Percentiles rank a stretch among this genome's conserved stretches.
Evolutionary conservation across 768 basidiomycete genomes (phyloP).

Genomic region (Coprinopsis cinerea): DNA sequence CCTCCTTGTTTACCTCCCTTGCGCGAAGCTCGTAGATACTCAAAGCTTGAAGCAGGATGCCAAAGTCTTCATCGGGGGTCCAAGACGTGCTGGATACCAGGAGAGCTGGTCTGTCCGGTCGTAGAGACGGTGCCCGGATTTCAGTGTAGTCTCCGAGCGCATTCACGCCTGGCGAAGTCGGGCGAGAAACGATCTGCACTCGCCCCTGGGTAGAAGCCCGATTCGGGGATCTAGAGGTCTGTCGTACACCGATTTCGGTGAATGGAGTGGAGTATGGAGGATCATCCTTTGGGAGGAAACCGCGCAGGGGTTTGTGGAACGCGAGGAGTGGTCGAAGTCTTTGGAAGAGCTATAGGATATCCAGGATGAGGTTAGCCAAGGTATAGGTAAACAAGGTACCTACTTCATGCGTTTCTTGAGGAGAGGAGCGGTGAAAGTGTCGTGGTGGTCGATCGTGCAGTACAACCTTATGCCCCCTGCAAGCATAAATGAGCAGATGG

Average conservation of each 20-base stretch:
- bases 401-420: slow-evolving; percentile 76
- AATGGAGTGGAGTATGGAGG: slow-evolving; percentile 58
- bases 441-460: slow-evolving; percentile 88
- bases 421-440: slow-evolving; percentile 68
- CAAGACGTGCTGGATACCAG: slow-evolving; percentile 92
- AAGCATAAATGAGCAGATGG: neutral
- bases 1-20: slow-evolving; percentile 16
- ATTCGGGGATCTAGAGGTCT: slow-evolving; percentile 7
- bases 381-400: neutral
- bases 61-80: slow-evolving; percentile 97
- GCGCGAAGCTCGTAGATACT: slow-evolving; percentile 61
- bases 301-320: slow-evolving; percentile 26
- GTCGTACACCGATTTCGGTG: slow-evolving; percentile 33
- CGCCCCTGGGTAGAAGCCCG: no score
- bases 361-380: slow-evolving; percentile 2
- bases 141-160: slow-evolving; percentile 24
- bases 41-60: slow-evolving; percentile 74
- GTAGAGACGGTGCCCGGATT: slow-evolving; percentile 39
- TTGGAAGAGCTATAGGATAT: slow-evolving; percentile 44
- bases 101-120: slow-evolving; percentile 76
- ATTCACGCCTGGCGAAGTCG: neutral
- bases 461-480: slow-evolving; percentile 72
- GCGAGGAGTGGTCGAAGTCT: slow-evolving; percentile 36
- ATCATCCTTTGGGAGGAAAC: slow-evolving; percentile 49
- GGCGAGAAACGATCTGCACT: neutral